These are phyloP conservation scores for Psidium friedrichsthalianum DNA, from an alignment of 345 rosid species.

Conservation along the genomic window DNA sequence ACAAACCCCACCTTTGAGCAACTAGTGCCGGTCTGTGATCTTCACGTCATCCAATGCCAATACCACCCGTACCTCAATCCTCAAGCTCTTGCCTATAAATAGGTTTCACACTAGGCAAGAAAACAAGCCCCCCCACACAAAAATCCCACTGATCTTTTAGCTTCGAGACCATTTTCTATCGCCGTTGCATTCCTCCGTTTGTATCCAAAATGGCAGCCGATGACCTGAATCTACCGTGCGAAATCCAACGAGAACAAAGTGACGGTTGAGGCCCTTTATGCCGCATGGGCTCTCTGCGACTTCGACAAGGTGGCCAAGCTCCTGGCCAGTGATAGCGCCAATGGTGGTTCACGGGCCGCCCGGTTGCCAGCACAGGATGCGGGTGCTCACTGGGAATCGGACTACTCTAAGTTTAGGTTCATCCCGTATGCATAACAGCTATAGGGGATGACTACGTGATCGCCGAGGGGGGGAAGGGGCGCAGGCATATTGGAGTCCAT, in stretches of 20 bases:
- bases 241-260: constrained; percentile 9
- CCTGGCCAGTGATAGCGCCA: constrained; percentile 60
- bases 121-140: background rate
- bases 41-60: background rate
- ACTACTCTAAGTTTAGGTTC: constrained; percentile 35
- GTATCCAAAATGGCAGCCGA: background rate
- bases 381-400: constrained; percentile 49
- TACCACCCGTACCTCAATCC: background rate
- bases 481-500: too few relatives aligned
- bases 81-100: background rate
- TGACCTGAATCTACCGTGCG: background rate
- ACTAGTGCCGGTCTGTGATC: background rate
- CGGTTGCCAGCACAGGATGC: constrained; percentile 70
- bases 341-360: constrained; percentile 97
- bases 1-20: background rate
- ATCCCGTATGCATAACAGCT: constrained; percentile 50
- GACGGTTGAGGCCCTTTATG: constrained; percentile 29
- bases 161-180: background rate
- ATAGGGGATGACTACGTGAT: constrained; percentile 47
- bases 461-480: too few relatives aligned
- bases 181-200: background rate
- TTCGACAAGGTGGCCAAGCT: constrained; percentile 19
- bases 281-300: constrained; percentile 31
- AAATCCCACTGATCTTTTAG: background rate
- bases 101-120: background rate